Percentiles rank a stretch among this genome's conserved stretches.
phyloP scores from a whole-genome alignment of 345 rosid genomes.

The Hibiscus trionum region DNA sequence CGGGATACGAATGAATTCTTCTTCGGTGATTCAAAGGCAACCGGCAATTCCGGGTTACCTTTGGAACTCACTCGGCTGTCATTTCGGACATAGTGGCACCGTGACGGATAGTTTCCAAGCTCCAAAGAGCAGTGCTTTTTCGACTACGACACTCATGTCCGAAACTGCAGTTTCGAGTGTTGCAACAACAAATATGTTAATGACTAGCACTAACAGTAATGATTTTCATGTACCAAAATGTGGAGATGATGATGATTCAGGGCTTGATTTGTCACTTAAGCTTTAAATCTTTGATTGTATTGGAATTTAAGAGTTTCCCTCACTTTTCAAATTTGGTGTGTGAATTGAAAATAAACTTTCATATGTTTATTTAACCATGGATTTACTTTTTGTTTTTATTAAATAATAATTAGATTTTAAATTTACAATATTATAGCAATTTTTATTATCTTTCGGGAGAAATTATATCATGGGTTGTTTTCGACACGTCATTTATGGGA shows the following conservation, averaged over 20 bases:
- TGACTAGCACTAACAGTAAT: not conserved
- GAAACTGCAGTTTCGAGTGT: not conserved
- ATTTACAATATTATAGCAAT: too few relatives aligned
- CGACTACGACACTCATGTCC: too few relatives aligned
- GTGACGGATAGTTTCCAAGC: conserved; percentile 10
- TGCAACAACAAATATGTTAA: not conserved
- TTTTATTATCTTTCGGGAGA: too few relatives aligned
- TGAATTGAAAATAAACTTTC: not conserved
- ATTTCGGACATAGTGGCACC: conserved; percentile 7
- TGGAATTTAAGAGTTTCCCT: not conserved
- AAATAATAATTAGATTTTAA: not conserved
- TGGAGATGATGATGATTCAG: conserved; percentile 4
- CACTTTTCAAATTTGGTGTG: not conserved
- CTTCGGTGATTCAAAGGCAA: conserved; percentile 10
- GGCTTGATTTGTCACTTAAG: conserved; percentile 23
- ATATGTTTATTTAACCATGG: too few relatives aligned
- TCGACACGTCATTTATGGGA: too few relatives aligned
- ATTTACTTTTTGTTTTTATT: not conserved
- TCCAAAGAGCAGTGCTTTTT: not conserved
- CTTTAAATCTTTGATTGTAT: not conserved
- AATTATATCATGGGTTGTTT: too few relatives aligned
- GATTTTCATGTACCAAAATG: not conserved
- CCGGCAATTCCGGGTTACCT: not conserved
- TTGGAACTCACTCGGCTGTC: conserved; percentile 13
- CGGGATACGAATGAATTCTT: conserved; percentile 8